phyloP scores from a whole-genome alignment of 2,329 filamentous ascomycete species.

The Aspergillus fructus region DNA sequence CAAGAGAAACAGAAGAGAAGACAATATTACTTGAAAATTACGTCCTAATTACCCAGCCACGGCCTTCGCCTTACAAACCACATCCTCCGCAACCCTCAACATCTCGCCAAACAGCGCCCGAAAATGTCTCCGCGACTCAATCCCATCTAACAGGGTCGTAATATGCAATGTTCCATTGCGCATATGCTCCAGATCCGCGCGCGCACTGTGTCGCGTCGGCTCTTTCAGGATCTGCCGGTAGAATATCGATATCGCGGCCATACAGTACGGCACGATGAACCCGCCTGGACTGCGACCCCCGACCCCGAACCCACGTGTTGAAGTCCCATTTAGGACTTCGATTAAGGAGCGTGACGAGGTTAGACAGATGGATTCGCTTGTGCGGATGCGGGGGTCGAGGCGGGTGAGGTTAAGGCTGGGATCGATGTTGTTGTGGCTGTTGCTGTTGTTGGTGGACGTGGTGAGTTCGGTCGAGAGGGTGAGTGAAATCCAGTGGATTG shows the following conservation, averaged over 20 bases:
- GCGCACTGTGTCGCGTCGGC: background rate
- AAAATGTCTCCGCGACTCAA: background rate
- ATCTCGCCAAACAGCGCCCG: background rate
- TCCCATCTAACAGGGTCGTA: background rate
- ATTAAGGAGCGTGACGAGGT: background rate
- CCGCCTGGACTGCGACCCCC: too few species aligned
- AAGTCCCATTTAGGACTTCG: background rate
- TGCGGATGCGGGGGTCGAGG: background rate
- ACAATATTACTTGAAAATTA: too few species aligned
- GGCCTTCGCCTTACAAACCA: too few species aligned
- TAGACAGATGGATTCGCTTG: background rate
- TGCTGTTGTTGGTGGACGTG: too few species aligned
- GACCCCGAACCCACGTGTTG: too few species aligned
- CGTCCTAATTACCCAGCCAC: too few species aligned
- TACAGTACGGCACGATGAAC: background rate
- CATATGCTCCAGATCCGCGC: slow-evolving; percentile 1
- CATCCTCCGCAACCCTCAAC: background rate
- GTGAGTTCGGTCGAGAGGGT: background rate
- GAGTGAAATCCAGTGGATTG: slow-evolving; percentile 1
- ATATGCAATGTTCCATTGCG: background rate
- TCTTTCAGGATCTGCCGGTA: slow-evolving; percentile 1
- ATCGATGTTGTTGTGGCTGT: too few species aligned
- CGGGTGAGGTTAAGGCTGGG: too few species aligned
- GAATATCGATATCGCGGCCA: background rate
- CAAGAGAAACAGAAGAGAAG: too few species aligned